Evolutionary conservation across 2,329 filamentous ascomycete genomes (phyloP).

Genomic region (Aspergillus neoniger): DNA sequence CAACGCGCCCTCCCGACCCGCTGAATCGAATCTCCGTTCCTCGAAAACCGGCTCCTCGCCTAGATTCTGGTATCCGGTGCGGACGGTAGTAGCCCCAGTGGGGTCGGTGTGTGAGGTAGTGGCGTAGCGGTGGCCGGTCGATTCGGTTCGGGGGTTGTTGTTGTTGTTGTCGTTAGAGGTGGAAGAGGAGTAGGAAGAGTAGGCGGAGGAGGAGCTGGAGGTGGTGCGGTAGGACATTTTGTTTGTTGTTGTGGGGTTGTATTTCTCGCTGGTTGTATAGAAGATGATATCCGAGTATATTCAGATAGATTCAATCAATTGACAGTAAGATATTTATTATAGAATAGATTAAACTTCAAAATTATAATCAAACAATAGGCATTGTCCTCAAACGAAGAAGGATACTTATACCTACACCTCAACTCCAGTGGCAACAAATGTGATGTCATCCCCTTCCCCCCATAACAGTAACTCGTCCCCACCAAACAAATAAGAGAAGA

Average conservation of each 20-base stretch:
- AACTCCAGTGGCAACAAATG: too few relatives aligned
- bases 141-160: neutral
- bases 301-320: neutral
- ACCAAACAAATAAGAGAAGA: neutral
- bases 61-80: slow-evolving; percentile 6
- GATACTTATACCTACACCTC: too few relatives aligned
- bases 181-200: neutral
- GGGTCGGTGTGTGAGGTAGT: slow-evolving; percentile 1
- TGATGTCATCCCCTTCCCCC: too few relatives aligned
- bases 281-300: neutral
- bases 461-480: too few relatives aligned
- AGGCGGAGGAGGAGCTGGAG: slow-evolving; percentile 1
- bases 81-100: neutral
- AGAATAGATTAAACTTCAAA: neutral
- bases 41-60: slow-evolving; percentile 3
- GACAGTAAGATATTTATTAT: accelerated
- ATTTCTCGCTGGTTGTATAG: neutral
- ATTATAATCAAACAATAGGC: neutral
- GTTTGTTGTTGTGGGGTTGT: neutral
- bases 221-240: slow-evolving; percentile 7
- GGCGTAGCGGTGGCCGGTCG: slow-evolving; percentile 2
- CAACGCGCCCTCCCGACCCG: slow-evolving; percentile 1
- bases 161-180: neutral
- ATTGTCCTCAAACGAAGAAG: too few relatives aligned
- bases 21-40: neutral